Evolutionary conservation across 2,329 filamentous ascomycete species (phyloP).

Genomic region (Aspergillus fischeri): DNA sequence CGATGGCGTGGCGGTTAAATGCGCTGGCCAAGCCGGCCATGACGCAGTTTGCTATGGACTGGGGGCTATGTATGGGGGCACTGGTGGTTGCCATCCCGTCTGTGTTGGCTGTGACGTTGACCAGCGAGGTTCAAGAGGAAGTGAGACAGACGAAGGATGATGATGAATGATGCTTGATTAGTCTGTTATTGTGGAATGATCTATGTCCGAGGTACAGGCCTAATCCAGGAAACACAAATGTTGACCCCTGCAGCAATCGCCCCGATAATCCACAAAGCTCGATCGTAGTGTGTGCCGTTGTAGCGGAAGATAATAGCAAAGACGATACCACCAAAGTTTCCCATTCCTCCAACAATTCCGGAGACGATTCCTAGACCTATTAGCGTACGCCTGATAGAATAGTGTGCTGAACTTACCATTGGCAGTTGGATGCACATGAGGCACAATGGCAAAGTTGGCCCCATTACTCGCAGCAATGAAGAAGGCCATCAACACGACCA

Average conservation of each 20-base stretch:
- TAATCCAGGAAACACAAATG: conserved; percentile 61
- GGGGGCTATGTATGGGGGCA: conserved; percentile 45
- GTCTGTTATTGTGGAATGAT: background rate
- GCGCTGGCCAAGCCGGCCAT: conserved; percentile 34
- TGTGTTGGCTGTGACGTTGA: conserved; percentile 39
- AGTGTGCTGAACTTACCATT: conserved; percentile 55
- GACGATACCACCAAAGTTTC: conserved; percentile 80
- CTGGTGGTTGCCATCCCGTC: conserved; percentile 42
- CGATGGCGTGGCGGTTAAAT: conserved; percentile 47
- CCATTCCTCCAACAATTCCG: conserved; percentile 71
- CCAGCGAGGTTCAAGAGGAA: conserved; percentile 16
- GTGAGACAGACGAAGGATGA: background rate
- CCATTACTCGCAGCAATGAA: conserved; percentile 85
- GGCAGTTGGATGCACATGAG: conserved; percentile 77
- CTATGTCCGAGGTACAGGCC: conserved; percentile 39
- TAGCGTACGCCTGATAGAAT: background rate
- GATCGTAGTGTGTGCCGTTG: conserved; percentile 62
- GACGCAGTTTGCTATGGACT: conserved; percentile 45
- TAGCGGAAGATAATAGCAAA: conserved; percentile 84
- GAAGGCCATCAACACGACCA: conserved; percentile 71
- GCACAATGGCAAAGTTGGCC: conserved; percentile 79
- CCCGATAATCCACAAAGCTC: conserved; percentile 77
- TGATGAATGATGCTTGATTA: background rate
- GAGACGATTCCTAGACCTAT: conserved; percentile 54
- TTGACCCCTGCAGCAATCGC: conserved; percentile 68